A percentile compares a stretch with the other conserved stretches of the same genome.
Evolutionary conservation across 176 grass and related monocot genomes (phyloP).

Genomic region (Cymbopogon citratus): DNA sequence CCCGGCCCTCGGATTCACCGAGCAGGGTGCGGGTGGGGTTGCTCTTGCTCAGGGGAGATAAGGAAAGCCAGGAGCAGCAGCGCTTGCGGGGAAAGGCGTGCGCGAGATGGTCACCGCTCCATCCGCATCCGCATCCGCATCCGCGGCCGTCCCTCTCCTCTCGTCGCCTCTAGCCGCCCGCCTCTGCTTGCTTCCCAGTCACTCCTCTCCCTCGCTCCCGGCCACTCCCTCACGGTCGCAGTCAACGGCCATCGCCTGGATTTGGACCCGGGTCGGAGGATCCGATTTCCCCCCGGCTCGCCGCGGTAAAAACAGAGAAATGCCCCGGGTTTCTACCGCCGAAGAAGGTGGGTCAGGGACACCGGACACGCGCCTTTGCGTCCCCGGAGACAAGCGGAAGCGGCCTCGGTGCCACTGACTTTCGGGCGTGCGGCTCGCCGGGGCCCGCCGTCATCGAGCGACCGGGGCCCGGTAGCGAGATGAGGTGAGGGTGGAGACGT

Average conservation of each 20-base stretch:
- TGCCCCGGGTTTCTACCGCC: background rate
- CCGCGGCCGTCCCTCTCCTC: slow-evolving; percentile 24
- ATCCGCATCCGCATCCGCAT: slow-evolving; percentile 7
- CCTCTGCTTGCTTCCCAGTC: slow-evolving; percentile 25
- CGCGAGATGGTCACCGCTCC: slow-evolving; percentile 37
- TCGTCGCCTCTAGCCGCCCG: background rate
- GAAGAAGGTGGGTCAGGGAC: background rate
- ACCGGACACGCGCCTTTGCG: background rate
- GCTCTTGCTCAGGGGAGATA: slow-evolving; percentile 14
- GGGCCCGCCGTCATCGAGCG: slow-evolving; percentile 17
- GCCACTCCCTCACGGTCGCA: slow-evolving; percentile 29
- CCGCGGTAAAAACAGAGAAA: background rate
- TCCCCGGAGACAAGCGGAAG: background rate
- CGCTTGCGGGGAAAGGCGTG: slow-evolving; percentile 41
- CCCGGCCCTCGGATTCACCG: slow-evolving; percentile 2
- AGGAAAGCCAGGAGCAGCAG: slow-evolving; percentile 23
- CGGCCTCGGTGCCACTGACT: slow-evolving; percentile 8
- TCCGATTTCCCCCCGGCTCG: background rate
- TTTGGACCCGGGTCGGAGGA: slow-evolving; percentile 45
- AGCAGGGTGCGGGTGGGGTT: background rate
- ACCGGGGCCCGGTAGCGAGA: background rate
- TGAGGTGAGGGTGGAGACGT: background rate
- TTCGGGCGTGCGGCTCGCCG: background rate
- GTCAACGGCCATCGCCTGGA: slow-evolving; percentile 66
- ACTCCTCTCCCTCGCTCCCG: slow-evolving; percentile 29